Evolutionary conservation across 441 rosid genomes (phyloP), one percentile per base, ranked within the genome.

Genomic region (Pelargonium citronellum): DNA sequence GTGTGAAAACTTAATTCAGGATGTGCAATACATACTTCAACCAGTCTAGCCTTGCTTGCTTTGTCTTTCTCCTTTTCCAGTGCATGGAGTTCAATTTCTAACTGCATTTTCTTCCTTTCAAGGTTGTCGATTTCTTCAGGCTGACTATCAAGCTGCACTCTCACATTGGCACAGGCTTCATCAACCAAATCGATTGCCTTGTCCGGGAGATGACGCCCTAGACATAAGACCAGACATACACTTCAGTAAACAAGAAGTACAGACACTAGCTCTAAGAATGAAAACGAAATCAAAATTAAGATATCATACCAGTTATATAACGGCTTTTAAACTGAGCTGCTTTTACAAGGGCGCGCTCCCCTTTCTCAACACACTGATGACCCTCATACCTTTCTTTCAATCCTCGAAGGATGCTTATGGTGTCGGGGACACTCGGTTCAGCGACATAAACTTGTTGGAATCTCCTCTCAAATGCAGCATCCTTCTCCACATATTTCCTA

Each of bases 121-220:
- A 94, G 93, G 66, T 84, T 87, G 75, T 90, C 97, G 16, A 94
- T 94, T 77, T 91, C 99, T 22, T 94, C 99, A 1, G 97, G 97
- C 75, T 91, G 99, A 71, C 97, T 94, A 71, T 91, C 96, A 65
- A 94, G 88, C 68, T 94, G 99, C 7, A 94, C 97, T 78, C 96
- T 84, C 69, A 91, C 99, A 71, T 94, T 94, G 0, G 95, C 95
- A 66, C 95, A 87, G 10, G 98, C 98, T 74, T 94, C 98, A 71
- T 94, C 97, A n/a, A 94, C 96, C 44, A 91, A 87, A 70, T 94
- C 97, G 64, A 94, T 94, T 0, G 97, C 98, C 76, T 94, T 94
- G 47, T 94, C 98, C 1, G 97, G 98, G 39, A 94, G 81, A 85
- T 91, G 97, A 12, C 96, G 98, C 19, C 93, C 98, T 89, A 53